Evolutionary conservation across 345 rosid species (phyloP).

Genomic region (Kandelia obovata): DNA sequence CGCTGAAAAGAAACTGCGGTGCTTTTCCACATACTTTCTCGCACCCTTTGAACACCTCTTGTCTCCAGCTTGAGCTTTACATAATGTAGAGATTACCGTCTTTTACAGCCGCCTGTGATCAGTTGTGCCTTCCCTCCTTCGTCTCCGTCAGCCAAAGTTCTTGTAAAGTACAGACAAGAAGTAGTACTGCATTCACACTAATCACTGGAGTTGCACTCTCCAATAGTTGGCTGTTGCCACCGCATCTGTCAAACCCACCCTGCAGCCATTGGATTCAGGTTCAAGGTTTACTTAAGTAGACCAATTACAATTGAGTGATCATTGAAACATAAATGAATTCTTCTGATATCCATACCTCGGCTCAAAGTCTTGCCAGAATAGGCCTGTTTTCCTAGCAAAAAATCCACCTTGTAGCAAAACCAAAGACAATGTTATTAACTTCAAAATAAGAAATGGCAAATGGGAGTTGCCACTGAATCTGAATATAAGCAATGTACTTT

Average conservation of each 20-base stretch:
- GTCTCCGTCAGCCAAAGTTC: constrained; percentile 98
- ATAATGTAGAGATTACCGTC: constrained; percentile 76
- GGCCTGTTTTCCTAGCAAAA: constrained; percentile 84
- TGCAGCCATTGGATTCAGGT: constrained; percentile 24
- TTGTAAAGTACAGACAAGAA: constrained; percentile 64
- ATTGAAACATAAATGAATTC: too few relatives aligned
- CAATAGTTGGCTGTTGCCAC: constrained; percentile 88
- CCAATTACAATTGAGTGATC: too few relatives aligned
- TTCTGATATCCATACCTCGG: constrained; percentile 53
- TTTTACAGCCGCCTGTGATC: constrained; percentile 63
- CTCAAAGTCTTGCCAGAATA: constrained; percentile 56
- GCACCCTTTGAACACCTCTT: constrained; percentile 99
- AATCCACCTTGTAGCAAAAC: constrained; percentile 54
- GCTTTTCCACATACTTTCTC: constrained; percentile 64
- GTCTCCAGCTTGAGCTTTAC: constrained; percentile 98
- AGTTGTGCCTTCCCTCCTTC: constrained; percentile 95
- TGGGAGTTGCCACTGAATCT: neutral
- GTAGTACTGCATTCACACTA: constrained; percentile 57
- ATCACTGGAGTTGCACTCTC: constrained; percentile 42
- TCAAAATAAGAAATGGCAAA: too few relatives aligned
- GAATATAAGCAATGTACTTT: neutral
- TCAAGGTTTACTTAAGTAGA: neutral
- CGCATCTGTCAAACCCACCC: constrained; percentile 78
- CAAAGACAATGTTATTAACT: neutral
- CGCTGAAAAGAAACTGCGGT: constrained; percentile 64